Conservation (phyloP, 2,329 filamentous ascomycete genomes). For the Penicillium sp. region DNA sequence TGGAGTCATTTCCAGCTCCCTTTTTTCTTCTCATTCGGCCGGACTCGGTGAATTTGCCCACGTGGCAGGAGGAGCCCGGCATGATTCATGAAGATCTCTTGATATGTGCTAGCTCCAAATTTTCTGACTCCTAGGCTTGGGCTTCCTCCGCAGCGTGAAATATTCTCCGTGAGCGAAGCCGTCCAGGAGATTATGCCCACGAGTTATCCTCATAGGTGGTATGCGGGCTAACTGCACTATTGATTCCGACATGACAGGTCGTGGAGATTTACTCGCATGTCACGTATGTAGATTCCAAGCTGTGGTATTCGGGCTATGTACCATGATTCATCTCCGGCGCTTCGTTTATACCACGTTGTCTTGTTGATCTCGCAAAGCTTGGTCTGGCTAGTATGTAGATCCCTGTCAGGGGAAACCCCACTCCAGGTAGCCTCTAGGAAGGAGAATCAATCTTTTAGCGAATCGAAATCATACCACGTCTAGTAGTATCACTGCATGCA, state of each 20-base stretch:
- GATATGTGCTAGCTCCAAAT: not conserved
- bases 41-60: not conserved
- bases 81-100: not conserved
- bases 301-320: not conserved
- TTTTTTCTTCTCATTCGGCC: too few species aligned
- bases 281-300: too few species aligned
- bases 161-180: not conserved
- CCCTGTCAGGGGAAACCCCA: not conserved
- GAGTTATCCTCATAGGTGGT: too few species aligned
- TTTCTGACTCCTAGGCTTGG: not conserved
- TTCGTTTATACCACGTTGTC: not conserved
- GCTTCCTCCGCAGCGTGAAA: not conserved
- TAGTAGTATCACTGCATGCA: not conserved
- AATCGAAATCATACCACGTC: not conserved
- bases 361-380: too few species aligned
- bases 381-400: not conserved
- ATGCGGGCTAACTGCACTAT: not conserved
- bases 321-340: not conserved
- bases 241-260: not conserved
- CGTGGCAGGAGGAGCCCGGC: not conserved
- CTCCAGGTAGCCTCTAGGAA: too few species aligned
- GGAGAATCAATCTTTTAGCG: not conserved
- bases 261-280: too few species aligned
- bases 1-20: not conserved
- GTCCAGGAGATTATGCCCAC: not conserved